These are phyloP conservation scores for Multifurca ochricompacta DNA, from an alignment of 768 basidiomycete genomes.

Conservation along the genomic window DNA sequence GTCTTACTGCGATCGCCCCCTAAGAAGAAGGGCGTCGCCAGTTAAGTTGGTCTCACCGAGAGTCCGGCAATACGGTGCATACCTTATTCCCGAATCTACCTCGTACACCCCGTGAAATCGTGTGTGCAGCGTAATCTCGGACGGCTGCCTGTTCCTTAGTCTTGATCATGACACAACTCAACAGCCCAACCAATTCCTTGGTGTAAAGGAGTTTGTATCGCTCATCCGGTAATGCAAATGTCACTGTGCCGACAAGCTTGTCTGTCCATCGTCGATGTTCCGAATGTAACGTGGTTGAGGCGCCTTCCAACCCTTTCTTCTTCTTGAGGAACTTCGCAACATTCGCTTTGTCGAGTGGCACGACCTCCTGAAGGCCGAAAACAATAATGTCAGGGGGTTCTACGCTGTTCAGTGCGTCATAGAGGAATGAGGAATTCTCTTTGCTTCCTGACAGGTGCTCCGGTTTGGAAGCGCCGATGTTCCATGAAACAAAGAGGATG, in stretches of 20 bases:
- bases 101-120: constrained; percentile 87
- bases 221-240: constrained; percentile 58
- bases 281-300: constrained; percentile 78
- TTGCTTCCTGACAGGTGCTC: constrained; percentile 56
- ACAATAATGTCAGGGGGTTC: constrained; percentile 81
- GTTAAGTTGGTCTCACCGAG: not conserved
- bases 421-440: constrained; percentile 75
- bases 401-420: constrained; percentile 63
- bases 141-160: constrained; percentile 50
- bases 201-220: constrained; percentile 77
- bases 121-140: constrained; percentile 65
- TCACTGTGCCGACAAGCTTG: constrained; percentile 61
- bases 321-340: constrained; percentile 82
- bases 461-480: constrained; percentile 83
- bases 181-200: constrained; percentile 86
- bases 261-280: constrained; percentile 91
- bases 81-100: constrained; percentile 96
- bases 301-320: constrained; percentile 54
- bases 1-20: constrained; percentile 87
- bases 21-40: constrained; percentile 25
- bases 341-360: constrained; percentile 92
- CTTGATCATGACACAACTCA: constrained; percentile 72
- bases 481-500: constrained; percentile 84
- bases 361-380: constrained; percentile 94
- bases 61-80: constrained; percentile 14